Evolutionary conservation across 129 eudicot genomes (phyloP), one percentile per base, ranked within the genome.

Genomic region (Oenanthe sinensis): DNA sequence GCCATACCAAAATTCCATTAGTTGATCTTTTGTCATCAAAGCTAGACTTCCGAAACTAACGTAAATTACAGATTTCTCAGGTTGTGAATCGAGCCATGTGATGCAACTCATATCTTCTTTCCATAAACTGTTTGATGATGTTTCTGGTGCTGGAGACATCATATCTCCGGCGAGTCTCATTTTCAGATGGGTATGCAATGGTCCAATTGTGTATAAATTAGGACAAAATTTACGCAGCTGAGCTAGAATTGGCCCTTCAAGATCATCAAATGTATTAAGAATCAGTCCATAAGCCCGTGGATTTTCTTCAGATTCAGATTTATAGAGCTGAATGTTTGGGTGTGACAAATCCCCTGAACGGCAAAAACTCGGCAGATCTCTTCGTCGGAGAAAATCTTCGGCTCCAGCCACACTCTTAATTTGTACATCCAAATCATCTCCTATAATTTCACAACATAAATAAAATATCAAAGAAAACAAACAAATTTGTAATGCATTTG

Each of bases 351-450:
- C 82, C 4, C 52, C 75, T 12, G 71, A 39, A 36, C 86, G 89
- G 33, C 74, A 81, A 22, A 86, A 86, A 77, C 82, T 83, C 1
- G 85, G 87, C 16, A 86, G 85, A 83, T 86, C 89, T 6, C 89
- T 84, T 9, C 86, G 80, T 78, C 89, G 39, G 11, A 83, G 74
- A 26, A 86, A 26, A 39, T 82, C 75, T 69, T 86, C 89, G 68
- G 79, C 77, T 12, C 84, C 85, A 4, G 84, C 78, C 8, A 80
- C 82, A 77, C 81, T 65, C 10, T 12, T 77, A 16, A 86, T 76
- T 2, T 72, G 50, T 62, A 47, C 77, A 55, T 83, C 86, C 79
- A 83, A 65, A 39, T 86, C 83, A 77, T 75, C 77, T 22, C 83
- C 89, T 86, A 45, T 0, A 28, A 30, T 24, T 24, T 28, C 69